phyloP scores from a whole-genome alignment of 306 rosid species.

The Quercus engelmannii region DNA sequence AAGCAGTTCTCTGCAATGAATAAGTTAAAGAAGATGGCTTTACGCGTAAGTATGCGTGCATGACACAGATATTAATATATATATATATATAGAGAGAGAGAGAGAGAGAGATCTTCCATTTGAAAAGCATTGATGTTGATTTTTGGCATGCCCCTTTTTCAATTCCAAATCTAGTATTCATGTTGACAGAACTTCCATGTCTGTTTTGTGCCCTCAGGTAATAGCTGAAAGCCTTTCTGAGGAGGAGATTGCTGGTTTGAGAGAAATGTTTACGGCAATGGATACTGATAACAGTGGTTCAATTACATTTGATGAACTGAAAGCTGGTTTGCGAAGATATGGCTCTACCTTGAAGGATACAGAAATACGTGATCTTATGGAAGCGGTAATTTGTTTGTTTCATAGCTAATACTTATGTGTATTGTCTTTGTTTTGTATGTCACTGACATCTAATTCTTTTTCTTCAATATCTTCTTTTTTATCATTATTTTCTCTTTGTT shows the following conservation, averaged over 20 bases:
- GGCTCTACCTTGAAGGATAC: constrained; percentile 91
- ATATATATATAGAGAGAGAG: not conserved
- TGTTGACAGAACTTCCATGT: constrained; percentile 1
- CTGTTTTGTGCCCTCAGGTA: constrained; percentile 51
- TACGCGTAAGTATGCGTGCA: constrained; percentile 63
- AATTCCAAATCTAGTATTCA: not conserved
- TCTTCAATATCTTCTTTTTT: not conserved
- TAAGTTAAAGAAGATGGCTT: constrained; percentile 97
- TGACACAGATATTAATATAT: not conserved
- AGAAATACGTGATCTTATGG: constrained; percentile 96
- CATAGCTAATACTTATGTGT: not conserved
- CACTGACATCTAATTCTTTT: not conserved
- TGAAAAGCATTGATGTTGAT: constrained; percentile 1
- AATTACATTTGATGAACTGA: constrained; percentile 93
- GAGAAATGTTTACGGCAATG: constrained; percentile 89
- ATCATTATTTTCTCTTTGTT: not conserved
- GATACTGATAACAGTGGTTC: constrained; percentile 97
- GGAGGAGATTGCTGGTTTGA: constrained; percentile 96
- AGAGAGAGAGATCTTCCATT: not conserved
- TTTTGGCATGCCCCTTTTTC: constrained; percentile 8
- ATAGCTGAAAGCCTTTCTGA: constrained; percentile 96
- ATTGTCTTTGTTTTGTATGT: not conserved
- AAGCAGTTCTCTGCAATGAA: constrained; percentile 99
- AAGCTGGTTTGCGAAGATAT: constrained; percentile 93
- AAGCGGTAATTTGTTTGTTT: constrained; percentile 60